Conservation (phyloP, 495 filamentous ascomycete genomes). For the Aspergillus sparsus region DNA sequence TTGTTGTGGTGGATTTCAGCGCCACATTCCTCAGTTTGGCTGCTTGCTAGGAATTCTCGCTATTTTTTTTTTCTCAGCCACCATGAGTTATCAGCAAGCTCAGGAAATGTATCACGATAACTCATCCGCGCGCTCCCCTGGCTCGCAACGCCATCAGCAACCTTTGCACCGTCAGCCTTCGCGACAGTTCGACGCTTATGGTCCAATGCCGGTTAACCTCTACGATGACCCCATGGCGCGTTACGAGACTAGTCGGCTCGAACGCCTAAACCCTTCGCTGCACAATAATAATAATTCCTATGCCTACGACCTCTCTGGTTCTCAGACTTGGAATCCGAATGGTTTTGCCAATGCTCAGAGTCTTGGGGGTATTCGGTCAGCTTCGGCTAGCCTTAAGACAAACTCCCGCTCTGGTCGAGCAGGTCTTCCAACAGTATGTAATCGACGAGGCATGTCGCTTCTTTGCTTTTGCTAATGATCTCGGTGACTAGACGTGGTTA, state of each 20-base stretch:
- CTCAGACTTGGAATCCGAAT: slow-evolving; percentile 68
- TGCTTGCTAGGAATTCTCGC: slow-evolving; percentile 31
- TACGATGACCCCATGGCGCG: slow-evolving; percentile 64
- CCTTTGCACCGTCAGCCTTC: slow-evolving; percentile 68
- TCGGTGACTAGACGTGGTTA: slow-evolving; percentile 55
- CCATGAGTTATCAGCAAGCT: slow-evolving; percentile 60
- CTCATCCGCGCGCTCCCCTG: slow-evolving; percentile 59
- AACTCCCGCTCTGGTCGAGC: slow-evolving; percentile 50
- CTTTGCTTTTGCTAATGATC: slow-evolving; percentile 9
- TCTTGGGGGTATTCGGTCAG: slow-evolving; percentile 54
- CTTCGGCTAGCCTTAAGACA: slow-evolving; percentile 59
- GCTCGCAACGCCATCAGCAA: slow-evolving; percentile 62
- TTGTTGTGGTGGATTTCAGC: slow-evolving; percentile 47
- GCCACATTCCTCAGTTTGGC: slow-evolving; percentile 44
- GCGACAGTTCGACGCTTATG: slow-evolving; percentile 68
- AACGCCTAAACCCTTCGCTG: slow-evolving; percentile 58
- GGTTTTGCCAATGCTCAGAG: slow-evolving; percentile 54
- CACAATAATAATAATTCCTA: slow-evolving; percentile 51
- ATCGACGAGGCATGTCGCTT: not conserved
- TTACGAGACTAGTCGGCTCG: slow-evolving; percentile 61
- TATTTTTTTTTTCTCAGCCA: slow-evolving; percentile 24
- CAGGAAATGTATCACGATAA: slow-evolving; percentile 65
- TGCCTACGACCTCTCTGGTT: slow-evolving; percentile 61
- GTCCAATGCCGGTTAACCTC: slow-evolving; percentile 59
- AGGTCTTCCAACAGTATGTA: slow-evolving; percentile 60